Percentiles rank a stretch among this genome's conserved stretches.
These are phyloP conservation scores for Pachyrhizus erosus DNA, from an alignment of 306 rosid species.

Conservation along the genomic window DNA sequence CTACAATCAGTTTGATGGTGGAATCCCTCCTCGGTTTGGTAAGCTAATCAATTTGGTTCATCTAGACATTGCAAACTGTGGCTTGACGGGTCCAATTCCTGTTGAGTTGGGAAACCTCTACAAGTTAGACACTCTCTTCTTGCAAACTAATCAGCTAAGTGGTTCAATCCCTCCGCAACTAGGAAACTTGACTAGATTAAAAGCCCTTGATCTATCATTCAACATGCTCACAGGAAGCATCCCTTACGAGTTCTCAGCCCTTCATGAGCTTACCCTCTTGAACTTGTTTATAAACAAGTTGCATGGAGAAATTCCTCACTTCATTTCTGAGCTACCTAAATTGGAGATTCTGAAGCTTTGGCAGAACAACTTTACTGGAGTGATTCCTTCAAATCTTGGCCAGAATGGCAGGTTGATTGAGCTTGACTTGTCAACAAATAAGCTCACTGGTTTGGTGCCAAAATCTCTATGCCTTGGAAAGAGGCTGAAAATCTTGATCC, in stretches of 20 bases:
- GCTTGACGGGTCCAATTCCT: slow-evolving; percentile 79
- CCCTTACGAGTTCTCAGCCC: slow-evolving; percentile 66
- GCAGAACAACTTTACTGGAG: slow-evolving; percentile 89
- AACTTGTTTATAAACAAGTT: slow-evolving; percentile 80
- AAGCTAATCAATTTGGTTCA: slow-evolving; percentile 66
- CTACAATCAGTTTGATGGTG: slow-evolving; percentile 76
- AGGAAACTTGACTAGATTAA: slow-evolving; percentile 71
- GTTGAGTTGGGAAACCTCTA: slow-evolving; percentile 67
- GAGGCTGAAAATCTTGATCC: slow-evolving; percentile 62
- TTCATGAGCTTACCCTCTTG: slow-evolving; percentile 64
- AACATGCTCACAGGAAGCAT: slow-evolving; percentile 76
- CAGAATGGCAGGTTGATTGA: slow-evolving; percentile 60
- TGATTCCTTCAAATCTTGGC: slow-evolving; percentile 78
- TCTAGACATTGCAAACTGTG: slow-evolving; percentile 78
- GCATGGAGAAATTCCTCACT: slow-evolving; percentile 76
- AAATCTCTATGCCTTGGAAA: slow-evolving; percentile 59
- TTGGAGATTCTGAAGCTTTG: slow-evolving; percentile 71
- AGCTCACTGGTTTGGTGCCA: slow-evolving; percentile 78
- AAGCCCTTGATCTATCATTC: slow-evolving; percentile 77
- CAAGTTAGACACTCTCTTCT: slow-evolving; percentile 70
- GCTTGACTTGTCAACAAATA: slow-evolving; percentile 82
- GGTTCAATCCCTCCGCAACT: slow-evolving; percentile 69
- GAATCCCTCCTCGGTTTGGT: slow-evolving; percentile 68
- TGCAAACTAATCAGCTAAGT: slow-evolving; percentile 78
- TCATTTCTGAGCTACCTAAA: slow-evolving; percentile 68